Evolutionary conservation across 257 asterid species (phyloP).

Genomic region (Fraxinus americana): DNA sequence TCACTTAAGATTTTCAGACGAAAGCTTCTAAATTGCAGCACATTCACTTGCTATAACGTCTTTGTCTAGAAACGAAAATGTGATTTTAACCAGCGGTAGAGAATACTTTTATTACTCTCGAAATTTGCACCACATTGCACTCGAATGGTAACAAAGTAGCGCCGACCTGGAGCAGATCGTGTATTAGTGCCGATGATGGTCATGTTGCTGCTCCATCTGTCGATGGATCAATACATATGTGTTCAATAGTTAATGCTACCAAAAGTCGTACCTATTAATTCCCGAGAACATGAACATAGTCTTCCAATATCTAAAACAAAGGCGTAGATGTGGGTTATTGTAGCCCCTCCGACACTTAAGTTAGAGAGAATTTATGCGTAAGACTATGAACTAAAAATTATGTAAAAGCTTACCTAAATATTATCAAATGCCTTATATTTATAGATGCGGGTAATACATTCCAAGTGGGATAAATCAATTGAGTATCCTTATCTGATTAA

Average conservation of each 20-base stretch:
- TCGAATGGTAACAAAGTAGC: slow-evolving; percentile 70
- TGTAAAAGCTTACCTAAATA: no score
- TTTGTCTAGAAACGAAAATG: slow-evolving; percentile 72
- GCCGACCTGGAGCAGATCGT: slow-evolving; percentile 89
- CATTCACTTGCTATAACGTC: slow-evolving; percentile 88
- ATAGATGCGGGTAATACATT: no score
- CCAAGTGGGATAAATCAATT: no score
- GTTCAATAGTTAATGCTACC: slow-evolving; percentile 13
- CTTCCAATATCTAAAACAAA: no score
- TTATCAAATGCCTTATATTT: no score
- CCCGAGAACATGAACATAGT: no score
- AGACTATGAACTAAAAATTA: no score
- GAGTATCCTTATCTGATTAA: no score
- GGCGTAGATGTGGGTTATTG: no score
- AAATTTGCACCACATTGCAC: slow-evolving; percentile 67
- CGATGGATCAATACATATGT: slow-evolving; percentile 82
- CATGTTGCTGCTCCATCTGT: slow-evolving; percentile 86
- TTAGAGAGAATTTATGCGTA: no score
- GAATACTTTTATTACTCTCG: slow-evolving; percentile 76
- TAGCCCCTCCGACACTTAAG: no score
- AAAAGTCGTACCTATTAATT: no score
- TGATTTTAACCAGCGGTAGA: slow-evolving; percentile 87
- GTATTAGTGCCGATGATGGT: slow-evolving; percentile 83
- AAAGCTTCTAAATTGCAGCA: slow-evolving; percentile 72
- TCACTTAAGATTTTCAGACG: slow-evolving; percentile 53